Base-by-base conservation (phyloP, 176 grass and related monocot species). In the Lolium multiflorum region DNA sequence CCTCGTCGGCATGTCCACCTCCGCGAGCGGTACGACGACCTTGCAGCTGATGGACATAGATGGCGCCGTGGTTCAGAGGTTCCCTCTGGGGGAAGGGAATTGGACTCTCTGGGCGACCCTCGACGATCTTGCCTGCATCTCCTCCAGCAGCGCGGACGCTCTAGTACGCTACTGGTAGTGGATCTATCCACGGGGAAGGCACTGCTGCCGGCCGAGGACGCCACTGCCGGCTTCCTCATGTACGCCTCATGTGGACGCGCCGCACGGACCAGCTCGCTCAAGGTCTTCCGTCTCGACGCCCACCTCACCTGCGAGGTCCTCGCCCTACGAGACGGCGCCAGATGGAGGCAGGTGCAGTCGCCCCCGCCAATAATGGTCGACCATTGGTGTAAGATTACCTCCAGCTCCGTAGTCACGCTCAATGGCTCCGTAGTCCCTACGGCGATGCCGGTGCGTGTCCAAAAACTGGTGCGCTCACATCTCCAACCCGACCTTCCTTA, bases 401-500 rank as follows among this genome's bases (percentile, higher is more conserved):
- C 64, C 1, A n/a, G 3, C 17, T 15, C 13, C 13, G 26, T 12
- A 31, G 67, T 46, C 9, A 2, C 69, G 0, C 7, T n/a, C n/a
- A n/a, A n/a, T n/a, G n/a, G n/a, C n/a, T n/a, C n/a, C n/a, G n/a
- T n/a, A 4, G 0, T 43, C 0, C 6, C 60, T 81, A 4, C 20
- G 60, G 22, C 43, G 16, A 16, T 66, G 26, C 43, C 44, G 78
- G 22, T 67, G 78, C 44, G 60, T 81, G 60, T 50, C 24, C 22
- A 64, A 49, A 2, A 1, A 0, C 0, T 81, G 78, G 78, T 9
- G 16, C 9, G 11, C 56, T 0, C 18, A 61, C 38, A 79, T 46
- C 77, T 79, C 77, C 60, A 22, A 49, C 78, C 59, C 43, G 4
- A 43, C 60, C 14, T 81, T 81, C 61, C 15, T 17, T 16, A 10